These are phyloP conservation scores for Lipomyces sp. DNA, from an alignment of 805 yeast genomes.

Conservation along the genomic window DNA sequence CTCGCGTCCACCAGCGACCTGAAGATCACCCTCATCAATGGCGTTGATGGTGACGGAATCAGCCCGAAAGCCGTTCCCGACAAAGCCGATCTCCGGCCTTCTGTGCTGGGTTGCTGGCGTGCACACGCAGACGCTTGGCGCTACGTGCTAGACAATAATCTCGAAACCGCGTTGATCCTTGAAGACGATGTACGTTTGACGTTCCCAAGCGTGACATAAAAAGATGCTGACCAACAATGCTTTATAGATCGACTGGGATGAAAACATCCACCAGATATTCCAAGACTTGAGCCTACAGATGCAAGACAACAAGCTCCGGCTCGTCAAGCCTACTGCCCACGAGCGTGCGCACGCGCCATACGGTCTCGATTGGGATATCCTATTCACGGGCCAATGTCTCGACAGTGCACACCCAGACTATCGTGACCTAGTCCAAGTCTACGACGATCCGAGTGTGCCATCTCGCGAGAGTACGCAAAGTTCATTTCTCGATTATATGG, in stretches of 20 bases:
- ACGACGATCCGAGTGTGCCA: slow-evolving; percentile 23
- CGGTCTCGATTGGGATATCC: slow-evolving; percentile 33
- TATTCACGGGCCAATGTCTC: slow-evolving; percentile 23
- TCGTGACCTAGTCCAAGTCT: slow-evolving; percentile 18
- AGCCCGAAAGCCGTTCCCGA: slow-evolving; percentile 22
- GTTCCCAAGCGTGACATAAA: too few species aligned
- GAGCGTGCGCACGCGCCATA: slow-evolving; percentile 27
- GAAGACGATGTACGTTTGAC: slow-evolving; percentile 25
- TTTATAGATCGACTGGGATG: slow-evolving; percentile 27
- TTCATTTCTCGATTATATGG: slow-evolving; percentile 8
- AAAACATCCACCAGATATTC: slow-evolving; percentile 21
- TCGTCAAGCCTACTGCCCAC: slow-evolving; percentile 20
- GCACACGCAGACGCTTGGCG: slow-evolving; percentile 32
- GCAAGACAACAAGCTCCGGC: slow-evolving; percentile 16
- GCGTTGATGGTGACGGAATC: slow-evolving; percentile 23
- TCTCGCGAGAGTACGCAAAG: slow-evolving; percentile 7
- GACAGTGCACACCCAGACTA: slow-evolving; percentile 20
- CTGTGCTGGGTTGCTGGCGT: slow-evolving; percentile 29
- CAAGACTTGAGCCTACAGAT: slow-evolving; percentile 13
- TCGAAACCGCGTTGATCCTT: slow-evolving; percentile 23
- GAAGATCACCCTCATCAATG: slow-evolving; percentile 17
- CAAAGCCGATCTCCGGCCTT: slow-evolving; percentile 12
- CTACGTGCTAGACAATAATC: slow-evolving; percentile 17
- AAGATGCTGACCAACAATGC: neutral
- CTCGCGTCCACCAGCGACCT: slow-evolving; percentile 24